Evolutionary conservation across 2,329 filamentous ascomycete genomes (phyloP), one percentile per base, ranked within the genome.

Genomic region (Mariannaea elegans): DNA sequence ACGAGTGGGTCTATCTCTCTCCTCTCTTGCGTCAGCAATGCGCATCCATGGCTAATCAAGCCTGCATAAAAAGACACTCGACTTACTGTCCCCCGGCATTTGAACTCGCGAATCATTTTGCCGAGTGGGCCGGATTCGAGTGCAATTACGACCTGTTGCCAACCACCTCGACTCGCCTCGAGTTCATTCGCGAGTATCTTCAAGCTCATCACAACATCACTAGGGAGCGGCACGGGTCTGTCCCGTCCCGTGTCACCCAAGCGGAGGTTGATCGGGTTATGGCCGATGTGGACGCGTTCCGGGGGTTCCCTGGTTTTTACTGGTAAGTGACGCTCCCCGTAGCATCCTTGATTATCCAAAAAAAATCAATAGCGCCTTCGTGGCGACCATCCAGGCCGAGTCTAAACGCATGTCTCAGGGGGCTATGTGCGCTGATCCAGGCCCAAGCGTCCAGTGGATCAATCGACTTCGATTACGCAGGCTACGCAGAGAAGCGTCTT

Each of bases 391-490:
- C n/a, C n/a, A n/a, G n/a, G n/a, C n/a, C 10, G 14, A 13, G 23
- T 63, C 53, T 45, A 66, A 44, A 42, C 58, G 24, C 34, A 54
- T 41, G 13, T 34, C 51, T 34, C 44, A 68, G 66, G 66, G 65
- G 66, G 38, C 65, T 68, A 2, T 68, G 66, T 31, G 66, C 66
- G 5, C 42, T 68, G 13, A 68, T 68, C 14, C 66, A 68, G 32
- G 66, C 66, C n/a, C 56, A 68, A 61, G 67, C 66, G 50, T 63
- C 65, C 7, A 68, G 65, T 16, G 65, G 66, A 46, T 53, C 59
- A 41, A 68, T 68, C 24, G 62, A 68, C 4, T 68, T 68, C 52
- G 65, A 68, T 59, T 68, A 68, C 41, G 59, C 57, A 4, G 65
- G 64, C 29, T 68, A 68, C 38, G 66, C 66, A 2, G 48, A 59